Evolutionary conservation across 495 filamentous ascomycete genomes (phyloP).

Genomic region (Podospora australis): DNA sequence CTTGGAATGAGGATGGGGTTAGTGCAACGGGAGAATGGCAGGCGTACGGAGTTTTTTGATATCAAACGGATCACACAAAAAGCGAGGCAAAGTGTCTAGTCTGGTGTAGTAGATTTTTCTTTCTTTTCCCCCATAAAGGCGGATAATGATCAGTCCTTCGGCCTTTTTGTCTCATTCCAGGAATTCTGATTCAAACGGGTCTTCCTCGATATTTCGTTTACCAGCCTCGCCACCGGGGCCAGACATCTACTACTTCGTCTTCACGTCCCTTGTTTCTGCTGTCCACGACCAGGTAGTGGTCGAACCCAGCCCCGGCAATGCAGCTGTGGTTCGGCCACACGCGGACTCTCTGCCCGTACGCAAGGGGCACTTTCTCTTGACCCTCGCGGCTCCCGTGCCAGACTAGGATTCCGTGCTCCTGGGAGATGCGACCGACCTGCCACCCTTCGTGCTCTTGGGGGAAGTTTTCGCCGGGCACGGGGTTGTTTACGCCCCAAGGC

Average conservation of each 20-base stretch:
- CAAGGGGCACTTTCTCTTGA: conserved; percentile 50
- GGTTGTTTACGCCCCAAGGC: conserved; percentile 42
- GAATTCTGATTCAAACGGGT: too few relatives aligned
- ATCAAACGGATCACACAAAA: too few relatives aligned
- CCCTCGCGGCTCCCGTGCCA: conserved; percentile 30
- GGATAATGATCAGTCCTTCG: too few relatives aligned
- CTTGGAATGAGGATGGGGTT: too few relatives aligned
- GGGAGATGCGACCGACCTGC: conserved; percentile 55
- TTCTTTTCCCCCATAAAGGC: too few relatives aligned
- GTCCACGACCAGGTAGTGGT: conserved; percentile 74
- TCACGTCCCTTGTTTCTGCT: conserved; percentile 42
- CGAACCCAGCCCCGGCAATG: conserved; percentile 64
- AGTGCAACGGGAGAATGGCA: too few relatives aligned
- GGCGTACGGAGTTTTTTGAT: too few relatives aligned
- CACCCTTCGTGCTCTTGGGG: conserved; percentile 46
- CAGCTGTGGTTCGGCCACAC: conserved; percentile 86
- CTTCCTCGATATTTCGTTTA: too few relatives aligned
- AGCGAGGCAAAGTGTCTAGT: too few relatives aligned
- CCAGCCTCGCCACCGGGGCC: conserved; percentile 58
- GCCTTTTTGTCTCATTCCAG: too few relatives aligned
- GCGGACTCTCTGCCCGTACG: conserved; percentile 54
- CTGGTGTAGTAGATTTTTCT: too few relatives aligned
- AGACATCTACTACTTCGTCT: conserved; percentile 63
- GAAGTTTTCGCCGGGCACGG: conserved; percentile 28
- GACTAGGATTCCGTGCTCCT: conserved; percentile 60